phyloP scores from a whole-genome alignment of 768 basidiomycete genomes.

The Hericium alpestre region DNA sequence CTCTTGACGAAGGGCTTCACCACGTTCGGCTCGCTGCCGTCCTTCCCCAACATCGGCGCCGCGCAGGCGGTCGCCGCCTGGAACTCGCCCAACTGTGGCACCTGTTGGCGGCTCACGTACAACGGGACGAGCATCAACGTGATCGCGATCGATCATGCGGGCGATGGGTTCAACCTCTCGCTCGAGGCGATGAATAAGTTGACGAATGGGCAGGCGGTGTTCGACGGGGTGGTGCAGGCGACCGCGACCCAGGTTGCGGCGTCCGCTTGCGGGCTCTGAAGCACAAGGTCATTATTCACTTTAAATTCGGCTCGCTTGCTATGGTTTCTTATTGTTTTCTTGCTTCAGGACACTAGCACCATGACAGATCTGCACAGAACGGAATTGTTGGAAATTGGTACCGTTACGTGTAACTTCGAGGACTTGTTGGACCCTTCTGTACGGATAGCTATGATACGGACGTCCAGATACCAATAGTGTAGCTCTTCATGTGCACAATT shows the following conservation, averaged over 20 bases:
- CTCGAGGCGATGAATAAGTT: conserved; percentile 24
- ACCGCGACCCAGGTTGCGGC: background rate
- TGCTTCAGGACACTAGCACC: background rate
- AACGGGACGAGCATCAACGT: conserved; percentile 19
- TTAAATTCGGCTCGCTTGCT: background rate
- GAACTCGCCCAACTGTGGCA: conserved; percentile 22
- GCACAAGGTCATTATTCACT: background rate
- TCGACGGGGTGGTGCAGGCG: conserved; percentile 5
- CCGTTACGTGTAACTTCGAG: background rate
- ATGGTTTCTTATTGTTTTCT: background rate
- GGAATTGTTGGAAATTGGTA: background rate
- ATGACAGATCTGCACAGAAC: background rate
- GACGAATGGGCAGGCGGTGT: conserved; percentile 31
- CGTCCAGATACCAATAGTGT: background rate
- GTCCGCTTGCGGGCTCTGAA: conserved; percentile 35
- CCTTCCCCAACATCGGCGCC: conserved; percentile 24
- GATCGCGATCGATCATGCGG: conserved; percentile 22
- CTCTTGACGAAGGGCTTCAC: conserved; percentile 22
- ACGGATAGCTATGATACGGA: background rate
- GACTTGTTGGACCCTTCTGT: background rate
- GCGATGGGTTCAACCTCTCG: conserved; percentile 26
- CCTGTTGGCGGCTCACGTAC: conserved; percentile 24
- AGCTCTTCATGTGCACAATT: no score
- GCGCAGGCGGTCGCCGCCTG: conserved; percentile 21
- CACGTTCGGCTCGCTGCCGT: conserved; percentile 23